phyloP scores from a whole-genome alignment of 208 protist species.

The Strigomonas galati region DNA sequence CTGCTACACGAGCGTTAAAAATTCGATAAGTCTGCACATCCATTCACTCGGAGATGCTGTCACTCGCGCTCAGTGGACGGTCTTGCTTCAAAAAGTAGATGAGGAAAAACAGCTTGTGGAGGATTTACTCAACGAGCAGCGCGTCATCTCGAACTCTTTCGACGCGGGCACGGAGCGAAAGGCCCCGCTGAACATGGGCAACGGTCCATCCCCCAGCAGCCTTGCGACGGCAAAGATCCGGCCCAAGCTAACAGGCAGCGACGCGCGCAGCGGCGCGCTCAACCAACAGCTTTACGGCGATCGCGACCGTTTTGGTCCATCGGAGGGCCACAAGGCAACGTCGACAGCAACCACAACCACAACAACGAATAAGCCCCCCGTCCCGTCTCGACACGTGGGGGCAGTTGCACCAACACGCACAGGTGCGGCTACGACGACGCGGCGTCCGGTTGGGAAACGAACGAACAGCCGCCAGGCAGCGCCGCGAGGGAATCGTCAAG shows the following conservation, averaged over 20 bases:
- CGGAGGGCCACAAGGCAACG: slow-evolving; percentile 34
- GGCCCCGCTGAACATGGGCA: neutral
- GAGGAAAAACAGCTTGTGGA: slow-evolving; percentile 24
- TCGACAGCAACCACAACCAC: too few relatives aligned
- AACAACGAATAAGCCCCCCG: too few relatives aligned
- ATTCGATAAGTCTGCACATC: slow-evolving; percentile 35
- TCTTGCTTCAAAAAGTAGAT: slow-evolving; percentile 31
- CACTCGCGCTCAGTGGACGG: slow-evolving; percentile 32
- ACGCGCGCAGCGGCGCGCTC: slow-evolving; percentile 9
- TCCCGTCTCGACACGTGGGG: neutral
- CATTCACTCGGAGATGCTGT: slow-evolving; percentile 19
- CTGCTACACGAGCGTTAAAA: slow-evolving; percentile 48
- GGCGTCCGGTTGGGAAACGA: neutral
- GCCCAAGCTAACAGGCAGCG: neutral
- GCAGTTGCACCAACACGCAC: too few relatives aligned
- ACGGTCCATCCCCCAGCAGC: neutral
- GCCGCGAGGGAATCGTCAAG: neutral
- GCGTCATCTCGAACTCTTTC: neutral
- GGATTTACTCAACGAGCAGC: neutral
- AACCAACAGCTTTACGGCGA: slow-evolving; percentile 76
- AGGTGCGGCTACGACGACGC: neutral
- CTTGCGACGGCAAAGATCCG: neutral
- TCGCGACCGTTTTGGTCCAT: slow-evolving; percentile 75
- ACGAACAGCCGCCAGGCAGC: slow-evolving; percentile 15
- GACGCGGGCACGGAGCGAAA: neutral